Evolutionary conservation across 2,329 filamentous ascomycete species (phyloP).

Genomic region (Penicillium sp.): DNA sequence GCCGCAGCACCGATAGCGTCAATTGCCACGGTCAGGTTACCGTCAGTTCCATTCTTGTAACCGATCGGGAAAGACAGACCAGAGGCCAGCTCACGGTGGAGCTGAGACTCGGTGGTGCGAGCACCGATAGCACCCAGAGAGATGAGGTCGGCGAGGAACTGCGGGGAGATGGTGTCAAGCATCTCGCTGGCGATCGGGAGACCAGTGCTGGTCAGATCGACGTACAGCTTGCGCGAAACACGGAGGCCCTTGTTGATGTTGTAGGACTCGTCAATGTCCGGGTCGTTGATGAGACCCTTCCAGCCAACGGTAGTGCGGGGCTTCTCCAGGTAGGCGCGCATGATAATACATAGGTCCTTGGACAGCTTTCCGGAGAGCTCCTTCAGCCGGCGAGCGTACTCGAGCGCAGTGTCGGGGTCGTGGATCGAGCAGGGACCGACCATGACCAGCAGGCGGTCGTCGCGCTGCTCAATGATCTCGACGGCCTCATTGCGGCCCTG

Average conservation of each 20-base stretch:
- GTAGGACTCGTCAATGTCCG: constrained; percentile 94
- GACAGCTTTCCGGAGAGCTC: constrained; percentile 73
- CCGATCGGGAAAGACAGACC: constrained; percentile 96
- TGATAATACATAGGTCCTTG: constrained; percentile 83
- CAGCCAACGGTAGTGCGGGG: constrained; percentile 96
- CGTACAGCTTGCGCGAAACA: constrained; percentile 88
- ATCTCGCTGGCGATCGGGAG: constrained; percentile 98
- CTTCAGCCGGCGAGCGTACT: constrained; percentile 81
- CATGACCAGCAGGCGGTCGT: constrained; percentile 88
- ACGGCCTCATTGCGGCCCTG: constrained; percentile 56
- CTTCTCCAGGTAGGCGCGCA: constrained; percentile 99
- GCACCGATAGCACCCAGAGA: constrained; percentile 94
- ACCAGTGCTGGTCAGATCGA: constrained; percentile 78
- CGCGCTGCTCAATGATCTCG: constrained; percentile 69
- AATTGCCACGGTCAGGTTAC: constrained; percentile 83
- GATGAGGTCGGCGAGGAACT: constrained; percentile 95
- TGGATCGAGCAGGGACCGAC: constrained; percentile 97
- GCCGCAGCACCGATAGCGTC: constrained; percentile 80
- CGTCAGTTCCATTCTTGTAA: constrained; percentile 99
- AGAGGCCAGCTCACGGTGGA: constrained; percentile 92
- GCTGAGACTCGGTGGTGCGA: constrained; percentile 91
- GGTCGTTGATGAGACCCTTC: constrained; percentile 99
- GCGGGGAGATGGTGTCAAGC: constrained; percentile 97
- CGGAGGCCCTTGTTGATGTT: constrained; percentile 98
- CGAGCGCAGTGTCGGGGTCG: constrained; percentile 80